Evolutionary conservation across 2,329 filamentous ascomycete genomes (phyloP), one percentile per base, ranked within the genome.

Genomic region (Colletotrichum sp.): DNA sequence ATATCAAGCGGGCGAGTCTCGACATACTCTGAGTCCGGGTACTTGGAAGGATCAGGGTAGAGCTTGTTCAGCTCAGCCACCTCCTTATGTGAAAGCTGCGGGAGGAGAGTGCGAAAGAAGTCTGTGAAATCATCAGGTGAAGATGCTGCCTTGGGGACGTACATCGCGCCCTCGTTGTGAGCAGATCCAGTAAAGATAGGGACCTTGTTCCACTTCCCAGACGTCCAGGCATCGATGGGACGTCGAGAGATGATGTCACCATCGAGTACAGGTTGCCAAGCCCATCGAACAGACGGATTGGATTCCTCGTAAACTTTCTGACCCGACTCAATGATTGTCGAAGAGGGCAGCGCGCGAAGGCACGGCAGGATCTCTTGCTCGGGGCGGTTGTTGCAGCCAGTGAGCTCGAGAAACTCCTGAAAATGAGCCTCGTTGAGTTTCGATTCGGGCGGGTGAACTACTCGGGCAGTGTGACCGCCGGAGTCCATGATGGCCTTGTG

Each of bases 1-100:
- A 91, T 83, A n/a, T 82, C 76, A 9, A 65, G 44, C 1, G 67
- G 67, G 15, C 86, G 81, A 1, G 81, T 83, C 59, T 89, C 87
- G 6, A 80, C 79, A 44, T 83, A 85, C 0, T 82, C 82, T 62
- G 88, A 83, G 76, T 83, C 64, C 65, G 81, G 6, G 26, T 84
- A 66, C 2, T 78, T 80, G 4, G 78, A 79, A 0, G 85, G 85
- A 18, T 86, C 83, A 1, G 83, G 81, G 57, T 86, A 86, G 7
- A 86, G 71, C 0, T 72, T 73, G 6, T 79, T 78, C 2, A 86
- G 30, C 8, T 80, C 75, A 1, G 77, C 68, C 0, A 86, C 44
- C 8, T 85, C 83, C 2, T 80, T 69, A 0, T 77, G 52, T 4
- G 78, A 84, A 9, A 86, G 67, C 3, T 78, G 77, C 10, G 82